These are phyloP conservation scores for Phenoliferia sp. DNA, from an alignment of 1,284 basidiomycete species.

Conservation along the genomic window DNA sequence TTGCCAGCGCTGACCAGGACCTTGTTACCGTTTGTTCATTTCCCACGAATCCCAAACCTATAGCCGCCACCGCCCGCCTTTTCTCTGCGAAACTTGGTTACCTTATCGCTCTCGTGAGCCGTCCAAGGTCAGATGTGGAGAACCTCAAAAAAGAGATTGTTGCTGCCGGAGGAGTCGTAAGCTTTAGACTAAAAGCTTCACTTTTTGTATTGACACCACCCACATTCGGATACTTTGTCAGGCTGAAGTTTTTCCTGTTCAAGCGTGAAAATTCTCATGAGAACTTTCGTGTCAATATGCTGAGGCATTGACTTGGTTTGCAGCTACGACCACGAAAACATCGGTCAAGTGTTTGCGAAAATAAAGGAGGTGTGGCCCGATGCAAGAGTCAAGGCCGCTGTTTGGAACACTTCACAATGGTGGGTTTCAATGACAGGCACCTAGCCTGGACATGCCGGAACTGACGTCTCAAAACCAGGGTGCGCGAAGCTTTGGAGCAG, in stretches of 20 bases:
- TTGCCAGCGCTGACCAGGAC: neutral
- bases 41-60: too few relatives aligned
- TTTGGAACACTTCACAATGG: constrained; percentile 32
- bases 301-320: too few relatives aligned
- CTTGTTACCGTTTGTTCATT: neutral
- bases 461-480: neutral
- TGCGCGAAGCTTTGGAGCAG: neutral
- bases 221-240: neutral
- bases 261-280: too few relatives aligned
- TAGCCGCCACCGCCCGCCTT: constrained; percentile 11
- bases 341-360: constrained; percentile 8
- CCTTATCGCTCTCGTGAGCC: constrained; percentile 20
- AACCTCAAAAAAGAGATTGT: constrained; percentile 15
- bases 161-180: constrained; percentile 1
- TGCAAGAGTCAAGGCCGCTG: constrained; percentile 11
- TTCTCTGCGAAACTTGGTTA: constrained; percentile 10
- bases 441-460: too few relatives aligned
- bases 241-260: constrained; percentile 23
- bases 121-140: constrained; percentile 20
- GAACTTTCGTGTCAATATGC: too few relatives aligned
- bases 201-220: neutral
- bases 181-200: too few relatives aligned
- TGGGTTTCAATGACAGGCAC: too few relatives aligned
- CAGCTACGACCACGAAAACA: constrained; percentile 10
- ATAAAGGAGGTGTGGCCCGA: constrained; percentile 16